These are phyloP conservation scores for Tetrahymena borealis DNA, from an alignment of 73 alveolate genomes.

Conservation along the genomic window DNA sequence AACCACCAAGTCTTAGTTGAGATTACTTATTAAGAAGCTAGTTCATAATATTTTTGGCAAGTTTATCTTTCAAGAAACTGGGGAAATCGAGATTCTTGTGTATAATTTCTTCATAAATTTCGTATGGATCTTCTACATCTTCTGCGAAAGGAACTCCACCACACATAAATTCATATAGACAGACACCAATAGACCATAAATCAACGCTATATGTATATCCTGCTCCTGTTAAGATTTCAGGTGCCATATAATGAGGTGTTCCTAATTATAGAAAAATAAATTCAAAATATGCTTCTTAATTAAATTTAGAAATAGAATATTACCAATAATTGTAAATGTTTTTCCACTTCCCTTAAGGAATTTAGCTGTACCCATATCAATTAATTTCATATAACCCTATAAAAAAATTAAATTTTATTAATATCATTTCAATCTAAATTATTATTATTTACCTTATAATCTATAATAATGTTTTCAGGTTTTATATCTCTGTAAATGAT, in stretches of 20 bases:
- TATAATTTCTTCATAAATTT: conserved; percentile 34
- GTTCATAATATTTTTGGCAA: conserved; percentile 36
- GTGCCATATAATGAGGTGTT: conserved; percentile 56
- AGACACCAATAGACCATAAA: conserved; percentile 39
- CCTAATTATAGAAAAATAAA: background rate
- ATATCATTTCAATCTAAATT: background rate
- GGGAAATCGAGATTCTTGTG: conserved; percentile 21
- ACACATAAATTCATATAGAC: conserved; percentile 44
- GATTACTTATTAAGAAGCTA: conserved; percentile 23
- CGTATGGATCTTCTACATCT: conserved; percentile 48
- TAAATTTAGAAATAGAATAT: background rate
- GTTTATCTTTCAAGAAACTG: conserved; percentile 20
- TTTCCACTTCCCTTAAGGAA: conserved; percentile 39
- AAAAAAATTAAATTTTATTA: background rate
- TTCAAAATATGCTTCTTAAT: background rate
- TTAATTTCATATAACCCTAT: conserved; percentile 51
- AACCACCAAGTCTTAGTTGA: conserved; percentile 33
- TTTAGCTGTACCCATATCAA: conserved; percentile 66
- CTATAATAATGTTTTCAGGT: conserved; percentile 64
- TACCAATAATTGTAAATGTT: conserved; percentile 55
- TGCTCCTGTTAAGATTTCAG: conserved; percentile 40
- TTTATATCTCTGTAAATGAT: conserved; percentile 56
- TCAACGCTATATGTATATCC: conserved; percentile 38
- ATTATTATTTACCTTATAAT: background rate
- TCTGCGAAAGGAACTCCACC: conserved; percentile 46